Conservation (phyloP, 1,284 basidiomycete genomes). For the Cryptococcus amylolentus region DNA sequence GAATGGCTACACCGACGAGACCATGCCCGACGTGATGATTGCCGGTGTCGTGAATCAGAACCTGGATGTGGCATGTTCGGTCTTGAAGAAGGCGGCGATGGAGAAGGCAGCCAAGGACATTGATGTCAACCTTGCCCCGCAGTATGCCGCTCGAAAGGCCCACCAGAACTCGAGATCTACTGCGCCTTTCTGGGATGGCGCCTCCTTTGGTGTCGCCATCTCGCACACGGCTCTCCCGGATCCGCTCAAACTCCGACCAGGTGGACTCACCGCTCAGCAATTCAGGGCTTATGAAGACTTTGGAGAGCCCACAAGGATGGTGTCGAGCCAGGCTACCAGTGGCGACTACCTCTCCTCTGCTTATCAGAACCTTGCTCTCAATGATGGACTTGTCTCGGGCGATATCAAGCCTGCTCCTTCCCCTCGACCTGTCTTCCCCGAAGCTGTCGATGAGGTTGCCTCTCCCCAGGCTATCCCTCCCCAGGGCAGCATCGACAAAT, state of each 20-base stretch:
- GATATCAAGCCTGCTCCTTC: constrained; percentile 38
- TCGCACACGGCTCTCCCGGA: constrained; percentile 83
- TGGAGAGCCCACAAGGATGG: constrained; percentile 54
- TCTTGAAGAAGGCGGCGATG: constrained; percentile 97
- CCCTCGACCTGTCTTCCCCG: constrained; percentile 27
- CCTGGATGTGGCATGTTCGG: constrained; percentile 86
- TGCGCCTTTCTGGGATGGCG: constrained; percentile 84
- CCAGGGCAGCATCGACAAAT: constrained; percentile 44
- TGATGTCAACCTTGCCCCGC: constrained; percentile 78
- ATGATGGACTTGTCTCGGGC: constrained; percentile 24
- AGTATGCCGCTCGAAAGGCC: constrained; percentile 79
- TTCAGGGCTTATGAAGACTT: constrained; percentile 95
- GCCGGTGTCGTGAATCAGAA: constrained; percentile 86
- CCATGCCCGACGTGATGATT: constrained; percentile 58
- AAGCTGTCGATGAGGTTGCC: constrained; percentile 18
- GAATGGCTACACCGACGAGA: constrained; percentile 77
- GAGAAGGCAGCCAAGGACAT: constrained; percentile 93
- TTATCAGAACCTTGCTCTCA: constrained; percentile 26
- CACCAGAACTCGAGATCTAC: constrained; percentile 63
- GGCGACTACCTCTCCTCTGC: constrained; percentile 28
- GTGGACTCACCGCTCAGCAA: constrained; percentile 78
- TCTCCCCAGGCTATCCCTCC: constrained; percentile 30
- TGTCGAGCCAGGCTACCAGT: constrained; percentile 19
- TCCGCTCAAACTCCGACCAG: constrained; percentile 77
- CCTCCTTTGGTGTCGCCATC: constrained; percentile 62